Base-by-base conservation (phyloP, 768 basidiomycete species). In the Leccinum uliginosum region DNA sequence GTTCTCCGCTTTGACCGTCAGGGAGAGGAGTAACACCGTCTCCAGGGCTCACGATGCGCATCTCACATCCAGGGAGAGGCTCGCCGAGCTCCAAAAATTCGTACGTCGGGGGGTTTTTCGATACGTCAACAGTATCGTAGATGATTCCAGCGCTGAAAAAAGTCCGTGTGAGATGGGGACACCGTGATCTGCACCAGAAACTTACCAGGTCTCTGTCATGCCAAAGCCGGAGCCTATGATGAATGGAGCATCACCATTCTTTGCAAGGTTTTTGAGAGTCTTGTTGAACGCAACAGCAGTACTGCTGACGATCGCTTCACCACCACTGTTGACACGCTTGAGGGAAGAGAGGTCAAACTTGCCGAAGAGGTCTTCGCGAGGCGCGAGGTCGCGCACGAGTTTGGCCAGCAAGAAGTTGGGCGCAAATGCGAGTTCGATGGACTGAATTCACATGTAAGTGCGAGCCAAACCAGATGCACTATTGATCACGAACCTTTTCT, bases 201-300 rank as follows among this genome's bases (percentile, higher is more conserved):
- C 49, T 19, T 50, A 50, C 49, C 49, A 50, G 30, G 49, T 50
- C 30, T 50, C 30, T 3, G 49, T 50, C 49, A 32, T 50, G 2
- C 49, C 49, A 32, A 77, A 77, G n/a, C 73, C 76, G 40, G 69
- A 68, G 26, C 62, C 61, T 32, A 67, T 50, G 7, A 58, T 54
- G 17, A 66, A 64, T n/a, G n/a, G 62, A 66, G 9, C 59, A 24
- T 6, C 57, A 50, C 2, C 53, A 45, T 66, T 51, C 23, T 38
- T 35, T 3, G 56, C 43, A 29, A 67, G 62, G 12, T 57, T 46
- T 24, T 17, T 46, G 3, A 46, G 24, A 6, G 23, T 46, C 14
- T 23, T 24, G 6, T 15, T 15, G 45, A 46, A 46, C 7, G 45
- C 45, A 14, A 24, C 24, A 15, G 45, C 45, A 26, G 45, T 46